Base-by-base conservation (phyloP, 306 rosid genomes). In the Cyamopsis tetragonoloba region DNA sequence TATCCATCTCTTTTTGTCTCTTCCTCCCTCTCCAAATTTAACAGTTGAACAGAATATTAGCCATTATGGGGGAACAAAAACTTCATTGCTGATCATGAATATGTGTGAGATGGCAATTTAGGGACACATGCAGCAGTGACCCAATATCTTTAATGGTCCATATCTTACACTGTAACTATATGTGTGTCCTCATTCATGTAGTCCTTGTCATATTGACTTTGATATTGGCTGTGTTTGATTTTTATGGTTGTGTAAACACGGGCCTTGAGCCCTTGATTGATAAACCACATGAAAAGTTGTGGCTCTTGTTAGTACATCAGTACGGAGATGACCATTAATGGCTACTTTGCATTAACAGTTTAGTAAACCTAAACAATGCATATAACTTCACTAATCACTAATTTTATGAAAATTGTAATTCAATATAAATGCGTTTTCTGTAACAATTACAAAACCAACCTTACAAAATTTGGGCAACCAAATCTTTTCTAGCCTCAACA, bases 401-500 rank as follows among this genome's bases (percentile, higher is more conserved):
- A 43, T 43, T 15, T 14, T 13, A 43, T 5, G 46, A 43, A n/a
- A 14, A 43, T 43, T 43, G 4, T 19, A 14, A 15, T 60, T 35
- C 70, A 48, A 17, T 38, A 56, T 38, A 39, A 27, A n/a, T 19
- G 34, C 19, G 55, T 41, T 59, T 72, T 50, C n/a, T 59, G 32
- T 0, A 7, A 48, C 70, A 61, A 35, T 26, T 60, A 46, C 51
- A 47, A 47, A 71, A 37, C 48, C 49, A 30, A 23, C 72, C 4
- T 50, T 53, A 72, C 64, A 13, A 34, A 26, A 13, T 49, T 72
- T 62, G 35, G 39, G 56, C 44, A 70, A 30, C 65, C 74, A 41
- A 41, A 12, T 41, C 17, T 20, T 27, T 46, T 50, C 37, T 62
- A 27, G 24, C 48, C 56, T 68, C 17, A 2, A 19, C 20, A 50